phyloP scores from a whole-genome alignment of 2,329 filamentous ascomycete species.

The Fusarium keratoplasticum region DNA sequence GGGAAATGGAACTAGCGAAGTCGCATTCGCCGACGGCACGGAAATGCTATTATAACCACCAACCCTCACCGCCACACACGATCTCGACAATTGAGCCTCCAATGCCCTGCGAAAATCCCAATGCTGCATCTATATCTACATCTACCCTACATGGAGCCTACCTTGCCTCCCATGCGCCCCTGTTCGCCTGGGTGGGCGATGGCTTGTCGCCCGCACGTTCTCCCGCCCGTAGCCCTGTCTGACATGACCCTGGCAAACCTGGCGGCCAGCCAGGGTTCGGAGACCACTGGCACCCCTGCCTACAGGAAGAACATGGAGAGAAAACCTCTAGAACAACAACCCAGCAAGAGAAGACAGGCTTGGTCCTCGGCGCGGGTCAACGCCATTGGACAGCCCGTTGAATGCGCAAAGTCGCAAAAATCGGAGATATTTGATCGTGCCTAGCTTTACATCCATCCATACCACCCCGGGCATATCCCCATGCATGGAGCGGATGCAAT shows the following conservation, averaged over 20 bases:
- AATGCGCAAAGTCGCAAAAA: background rate
- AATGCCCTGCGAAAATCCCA: background rate
- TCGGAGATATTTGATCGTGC: constrained; percentile 8
- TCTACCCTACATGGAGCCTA: constrained; percentile 19
- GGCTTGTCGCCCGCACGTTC: constrained; percentile 36
- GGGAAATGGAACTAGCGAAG: background rate
- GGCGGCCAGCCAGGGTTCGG: constrained; percentile 3
- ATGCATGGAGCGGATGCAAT: background rate
- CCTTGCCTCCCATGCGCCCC: constrained; percentile 6
- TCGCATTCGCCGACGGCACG: background rate
- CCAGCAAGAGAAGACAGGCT: constrained; percentile 15
- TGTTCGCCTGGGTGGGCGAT: constrained; percentile 6
- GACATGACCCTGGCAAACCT: constrained; percentile 19
- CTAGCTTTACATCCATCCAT: background rate
- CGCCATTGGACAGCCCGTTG: background rate
- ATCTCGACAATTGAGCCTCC: background rate
- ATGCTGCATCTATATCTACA: background rate
- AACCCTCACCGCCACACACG: background rate
- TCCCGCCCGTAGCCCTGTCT: constrained; percentile 27
- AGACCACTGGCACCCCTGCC: constrained; percentile 10
- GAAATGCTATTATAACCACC: background rate
- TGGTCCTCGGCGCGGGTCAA: constrained; percentile 5
- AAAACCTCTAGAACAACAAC: constrained; percentile 31
- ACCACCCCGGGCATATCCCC: background rate
- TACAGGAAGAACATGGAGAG: constrained; percentile 26